Base-by-base conservation (phyloP, 768 basidiomycete species). In the Lentinula guzmanii region DNA sequence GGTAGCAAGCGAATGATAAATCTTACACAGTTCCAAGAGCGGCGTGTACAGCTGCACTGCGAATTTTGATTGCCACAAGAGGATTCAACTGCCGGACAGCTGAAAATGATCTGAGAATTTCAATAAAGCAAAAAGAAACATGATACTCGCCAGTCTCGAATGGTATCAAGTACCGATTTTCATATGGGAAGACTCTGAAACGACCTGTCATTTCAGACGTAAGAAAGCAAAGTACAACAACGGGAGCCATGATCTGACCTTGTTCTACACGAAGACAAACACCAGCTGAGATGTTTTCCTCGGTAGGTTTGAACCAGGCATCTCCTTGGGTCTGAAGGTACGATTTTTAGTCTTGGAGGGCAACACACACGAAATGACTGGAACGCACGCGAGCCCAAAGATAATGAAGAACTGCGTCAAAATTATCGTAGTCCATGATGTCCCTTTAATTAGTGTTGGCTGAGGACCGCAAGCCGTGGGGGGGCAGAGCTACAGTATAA, bases 171-270 rank as follows among this genome's bases (percentile, higher is more conserved):
- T 80, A 87, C n/a, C 78, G 80, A 70, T 92, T 92, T 70, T 93
- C 89, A 66, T 93, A 92, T 5, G 93, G 93, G 69, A 93, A 95
- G 41, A 90, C 85, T 33, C 93, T 83, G 71, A 89, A 93, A 60
- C 82, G 79, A 43, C 58, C 58, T 56, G 8, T 28, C 2, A 11
- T 24, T 1, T 15, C 21, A 4, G 18, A 28, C 1, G 31, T 16
- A n/a, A 31, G 55, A 43, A 31, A 3, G 11, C 5, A 4, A 3
- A 45, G 13, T 0, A 46, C n/a, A 46, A 9, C 4, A 16, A 28
- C 4, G 24, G 24, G 11, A 9, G 28, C 5, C 10, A 28, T 1
- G 5, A 4, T 2, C 16, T 31, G 35, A 35, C 86, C 85, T 10
- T 82, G 76, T 55, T 86, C 82, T 24, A 90, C 82, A 46, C 90